phyloP scores from a whole-genome alignment of 345 rosid genomes.

The Murraya koenigii region DNA sequence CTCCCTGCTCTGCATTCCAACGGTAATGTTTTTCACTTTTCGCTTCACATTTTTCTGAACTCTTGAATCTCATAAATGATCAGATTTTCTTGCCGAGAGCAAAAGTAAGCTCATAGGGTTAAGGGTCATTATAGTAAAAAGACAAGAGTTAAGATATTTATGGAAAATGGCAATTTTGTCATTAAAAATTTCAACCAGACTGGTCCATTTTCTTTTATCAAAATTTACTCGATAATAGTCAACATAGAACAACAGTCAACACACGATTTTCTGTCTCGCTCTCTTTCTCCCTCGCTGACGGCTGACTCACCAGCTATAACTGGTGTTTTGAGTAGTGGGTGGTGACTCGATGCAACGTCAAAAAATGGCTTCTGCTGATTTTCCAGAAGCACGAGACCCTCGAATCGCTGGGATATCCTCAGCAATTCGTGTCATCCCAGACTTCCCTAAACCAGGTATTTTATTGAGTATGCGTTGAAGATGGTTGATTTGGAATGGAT shows the following conservation, averaged over 20 bases:
- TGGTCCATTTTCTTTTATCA: conserved; percentile 6
- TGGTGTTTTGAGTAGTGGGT: conserved; percentile 26
- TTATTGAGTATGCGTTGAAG: not conserved
- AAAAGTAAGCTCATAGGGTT: too few relatives aligned
- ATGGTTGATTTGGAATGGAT: not conserved
- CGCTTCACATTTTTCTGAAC: not conserved
- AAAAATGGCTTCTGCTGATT: conserved; percentile 49
- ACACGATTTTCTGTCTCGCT: not conserved
- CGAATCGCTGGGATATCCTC: conserved; percentile 64
- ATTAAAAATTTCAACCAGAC: conserved; percentile 14
- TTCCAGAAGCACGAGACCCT: conserved; percentile 44
- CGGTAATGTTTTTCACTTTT: not conserved
- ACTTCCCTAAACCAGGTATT: conserved; percentile 90
- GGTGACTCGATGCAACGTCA: conserved; percentile 23
- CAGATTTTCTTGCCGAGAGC: not conserved
- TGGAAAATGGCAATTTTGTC: conserved; percentile 30
- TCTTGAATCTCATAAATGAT: not conserved
- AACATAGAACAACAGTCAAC: not conserved
- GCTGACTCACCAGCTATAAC: conserved; percentile 10
- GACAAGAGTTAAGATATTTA: not conserved
- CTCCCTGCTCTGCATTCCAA: conserved; percentile 10
- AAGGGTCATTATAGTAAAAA: conserved; percentile 1
- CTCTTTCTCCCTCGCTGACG: not conserved
- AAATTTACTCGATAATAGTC: not conserved
- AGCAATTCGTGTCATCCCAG: conserved; percentile 78